Evolutionary conservation across 2,329 filamentous ascomycete genomes (phyloP).

Genomic region (Arthrocladium fulminans): DNA sequence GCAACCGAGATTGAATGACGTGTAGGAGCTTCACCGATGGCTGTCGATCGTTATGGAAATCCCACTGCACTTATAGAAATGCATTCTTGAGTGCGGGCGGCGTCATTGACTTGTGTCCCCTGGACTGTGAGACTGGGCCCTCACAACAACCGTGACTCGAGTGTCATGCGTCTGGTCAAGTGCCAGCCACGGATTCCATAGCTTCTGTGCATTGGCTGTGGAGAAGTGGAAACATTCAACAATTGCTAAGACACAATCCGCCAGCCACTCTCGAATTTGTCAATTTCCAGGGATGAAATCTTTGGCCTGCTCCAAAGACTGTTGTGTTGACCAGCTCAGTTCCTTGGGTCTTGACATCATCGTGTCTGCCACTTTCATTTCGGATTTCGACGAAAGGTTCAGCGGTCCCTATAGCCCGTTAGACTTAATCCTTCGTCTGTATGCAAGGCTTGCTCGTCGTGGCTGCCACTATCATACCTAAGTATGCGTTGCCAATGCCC

Average conservation of each 20-base stretch:
- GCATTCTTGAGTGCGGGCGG: too few relatives aligned
- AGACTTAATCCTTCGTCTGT: neutral
- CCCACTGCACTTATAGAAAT: too few relatives aligned
- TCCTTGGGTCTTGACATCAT: neutral
- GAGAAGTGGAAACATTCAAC: neutral
- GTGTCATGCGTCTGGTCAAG: slow-evolving; percentile 8
- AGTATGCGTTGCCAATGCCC: too few relatives aligned
- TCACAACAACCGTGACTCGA: too few relatives aligned
- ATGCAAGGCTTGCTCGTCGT: neutral
- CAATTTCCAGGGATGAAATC: neutral
- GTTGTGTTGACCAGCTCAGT: neutral
- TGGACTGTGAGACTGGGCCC: too few relatives aligned
- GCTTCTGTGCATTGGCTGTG: neutral
- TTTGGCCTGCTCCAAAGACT: neutral
- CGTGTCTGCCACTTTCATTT: neutral
- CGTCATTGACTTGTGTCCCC: too few relatives aligned
- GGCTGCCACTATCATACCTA: neutral
- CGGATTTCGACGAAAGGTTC: neutral
- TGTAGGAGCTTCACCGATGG: too few relatives aligned
- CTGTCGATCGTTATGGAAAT: too few relatives aligned
- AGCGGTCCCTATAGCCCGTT: neutral
- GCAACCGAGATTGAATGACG: too few relatives aligned
- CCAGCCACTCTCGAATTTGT: neutral
- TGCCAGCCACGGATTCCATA: neutral
- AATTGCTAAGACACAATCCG: neutral